A percentile compares a stretch with the other conserved stretches of the same genome.
phyloP scores from a whole-genome alignment of 371 early-diverging fungal genomes.

The Mucor mucedo region DNA sequence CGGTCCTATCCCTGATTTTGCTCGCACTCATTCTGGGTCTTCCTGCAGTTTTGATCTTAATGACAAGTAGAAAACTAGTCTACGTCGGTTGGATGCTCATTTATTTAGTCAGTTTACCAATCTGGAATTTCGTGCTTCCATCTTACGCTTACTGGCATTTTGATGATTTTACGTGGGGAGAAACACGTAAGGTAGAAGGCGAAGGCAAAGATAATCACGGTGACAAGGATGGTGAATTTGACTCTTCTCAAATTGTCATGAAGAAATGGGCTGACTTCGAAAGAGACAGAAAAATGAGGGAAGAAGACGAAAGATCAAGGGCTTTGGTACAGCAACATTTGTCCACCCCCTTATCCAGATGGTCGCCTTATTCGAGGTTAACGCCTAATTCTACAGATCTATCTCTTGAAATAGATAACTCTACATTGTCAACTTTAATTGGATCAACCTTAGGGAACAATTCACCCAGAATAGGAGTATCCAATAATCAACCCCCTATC shows the following conservation, averaged over 20 bases:
- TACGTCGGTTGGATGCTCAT: slow-evolving; percentile 97
- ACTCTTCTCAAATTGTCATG: slow-evolving; percentile 62
- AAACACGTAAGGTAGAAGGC: slow-evolving; percentile 90
- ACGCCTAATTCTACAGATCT: slow-evolving; percentile 12
- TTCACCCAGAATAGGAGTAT: neutral
- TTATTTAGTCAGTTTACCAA: slow-evolving; percentile 90
- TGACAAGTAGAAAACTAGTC: slow-evolving; percentile 88
- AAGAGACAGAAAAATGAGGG: slow-evolving; percentile 45
- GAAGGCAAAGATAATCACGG: slow-evolving; percentile 67
- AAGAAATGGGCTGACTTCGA: slow-evolving; percentile 75
- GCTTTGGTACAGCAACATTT: slow-evolving; percentile 19
- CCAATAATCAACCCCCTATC: slow-evolving; percentile 8
- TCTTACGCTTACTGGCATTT: slow-evolving; percentile 99
- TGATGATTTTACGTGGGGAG: slow-evolving; percentile 99
- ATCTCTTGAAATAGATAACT: slow-evolving; percentile 28
- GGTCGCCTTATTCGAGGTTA: slow-evolving; percentile 21
- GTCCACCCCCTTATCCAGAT: slow-evolving; percentile 21
- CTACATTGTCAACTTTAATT: slow-evolving; percentile 27
- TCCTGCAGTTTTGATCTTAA: slow-evolving; percentile 87
- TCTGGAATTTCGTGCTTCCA: slow-evolving; percentile 98
- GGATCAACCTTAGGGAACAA: slow-evolving; percentile 23
- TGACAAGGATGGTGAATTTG: slow-evolving; percentile 78
- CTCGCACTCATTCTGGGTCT: slow-evolving; percentile 76
- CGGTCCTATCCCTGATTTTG: slow-evolving; percentile 75
- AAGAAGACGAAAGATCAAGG: slow-evolving; percentile 16